These are phyloP conservation scores for Populus nigra DNA, from an alignment of 345 rosid genomes.

Conservation along the genomic window DNA sequence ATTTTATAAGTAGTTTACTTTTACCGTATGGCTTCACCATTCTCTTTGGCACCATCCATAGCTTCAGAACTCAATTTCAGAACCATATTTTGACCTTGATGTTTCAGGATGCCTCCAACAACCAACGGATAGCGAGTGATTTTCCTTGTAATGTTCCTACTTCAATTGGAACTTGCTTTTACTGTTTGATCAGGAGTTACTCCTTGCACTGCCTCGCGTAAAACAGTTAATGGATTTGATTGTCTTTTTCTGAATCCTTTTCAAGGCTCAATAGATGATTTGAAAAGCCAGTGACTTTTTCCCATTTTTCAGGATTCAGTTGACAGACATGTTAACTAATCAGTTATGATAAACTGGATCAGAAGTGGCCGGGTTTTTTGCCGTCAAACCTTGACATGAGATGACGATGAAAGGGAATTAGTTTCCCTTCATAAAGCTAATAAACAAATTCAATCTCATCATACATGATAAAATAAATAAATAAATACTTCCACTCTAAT, in stretches of 20 bases:
- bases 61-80: slow-evolving; percentile 20
- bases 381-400: background rate
- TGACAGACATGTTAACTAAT: slow-evolving; percentile 18
- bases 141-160: slow-evolving; percentile 8
- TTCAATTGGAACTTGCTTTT: slow-evolving; percentile 17
- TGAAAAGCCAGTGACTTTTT: slow-evolving; percentile 22
- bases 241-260: slow-evolving; percentile 14
- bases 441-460: background rate
- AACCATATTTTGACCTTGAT: slow-evolving; percentile 16
- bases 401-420: background rate
- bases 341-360: slow-evolving; percentile 28
- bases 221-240: slow-evolving; percentile 17
- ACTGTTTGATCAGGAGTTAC: slow-evolving; percentile 21
- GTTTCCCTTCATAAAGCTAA: background rate
- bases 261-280: slow-evolving; percentile 18
- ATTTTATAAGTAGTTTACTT: slow-evolving; percentile 17
- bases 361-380: slow-evolving; percentile 3
- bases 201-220: slow-evolving; percentile 13
- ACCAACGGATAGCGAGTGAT: slow-evolving; percentile 23
- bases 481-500: background rate
- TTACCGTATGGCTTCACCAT: slow-evolving; percentile 13
- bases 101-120: slow-evolving; percentile 19
- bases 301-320: slow-evolving; percentile 20
- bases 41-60: slow-evolving; percentile 24
- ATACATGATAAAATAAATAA: no score